Evolutionary conservation across 371 early-diverging fungal genomes (phyloP).

Genomic region (Haplosporangium sp.): DNA sequence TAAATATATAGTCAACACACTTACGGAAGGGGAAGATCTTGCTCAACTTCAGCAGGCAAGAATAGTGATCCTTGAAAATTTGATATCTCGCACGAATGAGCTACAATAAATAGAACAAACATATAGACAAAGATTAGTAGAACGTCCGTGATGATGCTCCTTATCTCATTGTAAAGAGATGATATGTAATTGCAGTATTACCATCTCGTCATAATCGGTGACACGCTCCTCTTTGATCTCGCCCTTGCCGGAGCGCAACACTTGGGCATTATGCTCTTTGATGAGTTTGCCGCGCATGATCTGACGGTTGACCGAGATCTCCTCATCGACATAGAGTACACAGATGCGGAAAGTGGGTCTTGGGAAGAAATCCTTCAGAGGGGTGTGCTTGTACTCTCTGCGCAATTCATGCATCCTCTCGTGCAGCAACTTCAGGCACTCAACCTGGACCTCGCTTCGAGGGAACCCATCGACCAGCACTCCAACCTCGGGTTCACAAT

Average conservation of each 20-base stretch:
- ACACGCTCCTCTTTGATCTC: constrained; percentile 74
- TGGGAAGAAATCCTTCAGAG: constrained; percentile 68
- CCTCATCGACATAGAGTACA: constrained; percentile 76
- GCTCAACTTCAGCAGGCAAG: constrained; percentile 67
- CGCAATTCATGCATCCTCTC: constrained; percentile 73
- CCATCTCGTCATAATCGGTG: constrained; percentile 73
- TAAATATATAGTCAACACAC: constrained; percentile 12
- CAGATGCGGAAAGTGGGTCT: constrained; percentile 75
- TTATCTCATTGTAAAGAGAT: not conserved
- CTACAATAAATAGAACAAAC: no score
- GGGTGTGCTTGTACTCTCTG: constrained; percentile 66
- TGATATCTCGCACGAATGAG: constrained; percentile 73
- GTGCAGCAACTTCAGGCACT: constrained; percentile 69
- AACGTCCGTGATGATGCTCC: not conserved
- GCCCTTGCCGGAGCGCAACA: constrained; percentile 70
- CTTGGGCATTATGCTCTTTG: constrained; percentile 69
- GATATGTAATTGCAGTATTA: constrained; percentile 34
- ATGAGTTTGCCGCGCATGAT: constrained; percentile 68
- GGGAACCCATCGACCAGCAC: constrained; percentile 79
- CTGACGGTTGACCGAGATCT: constrained; percentile 72
- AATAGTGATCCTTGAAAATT: constrained; percentile 75
- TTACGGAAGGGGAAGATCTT: constrained; percentile 79
- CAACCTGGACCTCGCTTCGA: constrained; percentile 75
- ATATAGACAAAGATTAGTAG: not conserved
- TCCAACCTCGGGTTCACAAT: constrained; percentile 71